These are phyloP conservation scores for Metarhizium guizhouense DNA, from an alignment of 2,329 filamentous ascomycete genomes.

Conservation along the genomic window DNA sequence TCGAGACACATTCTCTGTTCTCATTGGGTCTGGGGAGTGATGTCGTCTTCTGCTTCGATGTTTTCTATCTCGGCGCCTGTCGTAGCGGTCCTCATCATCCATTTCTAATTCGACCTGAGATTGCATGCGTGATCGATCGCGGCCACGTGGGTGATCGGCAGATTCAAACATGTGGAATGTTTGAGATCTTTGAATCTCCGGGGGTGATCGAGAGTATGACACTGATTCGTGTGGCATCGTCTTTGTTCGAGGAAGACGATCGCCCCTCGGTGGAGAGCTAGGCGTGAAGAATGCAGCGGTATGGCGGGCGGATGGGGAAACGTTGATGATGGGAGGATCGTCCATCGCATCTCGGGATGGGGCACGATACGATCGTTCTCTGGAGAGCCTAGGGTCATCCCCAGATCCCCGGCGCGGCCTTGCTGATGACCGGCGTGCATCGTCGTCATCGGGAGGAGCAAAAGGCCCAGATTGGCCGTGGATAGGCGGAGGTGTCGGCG, in stretches of 20 bases:
- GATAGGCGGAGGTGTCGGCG: slow-evolving; percentile 27
- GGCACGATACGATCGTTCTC: slow-evolving; percentile 22
- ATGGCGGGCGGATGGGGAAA: slow-evolving; percentile 22
- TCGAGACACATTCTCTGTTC: slow-evolving; percentile 15
- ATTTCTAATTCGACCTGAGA: slow-evolving; percentile 24
- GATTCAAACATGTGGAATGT: slow-evolving; percentile 22
- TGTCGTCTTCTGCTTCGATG: slow-evolving; percentile 26
- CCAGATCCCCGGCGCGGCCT: slow-evolving; percentile 24
- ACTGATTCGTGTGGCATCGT: slow-evolving; percentile 24
- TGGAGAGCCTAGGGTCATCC: slow-evolving; percentile 13
- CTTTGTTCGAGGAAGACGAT: slow-evolving; percentile 20
- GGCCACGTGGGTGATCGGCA: slow-evolving; percentile 22
- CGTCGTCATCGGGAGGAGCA: slow-evolving; percentile 21
- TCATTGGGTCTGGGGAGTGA: slow-evolving; percentile 22
- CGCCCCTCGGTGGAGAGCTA: slow-evolving; percentile 23
- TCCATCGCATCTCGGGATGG: slow-evolving; percentile 23
- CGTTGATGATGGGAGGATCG: slow-evolving; percentile 19
- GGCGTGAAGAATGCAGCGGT: slow-evolving; percentile 15
- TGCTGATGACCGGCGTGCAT: slow-evolving; percentile 23
- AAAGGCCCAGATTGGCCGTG: slow-evolving; percentile 18
- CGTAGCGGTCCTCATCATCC: slow-evolving; percentile 25
- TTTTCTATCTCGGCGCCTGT: slow-evolving; percentile 22
- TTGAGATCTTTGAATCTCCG: slow-evolving; percentile 21
- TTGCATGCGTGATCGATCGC: slow-evolving; percentile 27
- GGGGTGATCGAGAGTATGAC: slow-evolving; percentile 18